These are phyloP conservation scores for Pythium phragmitis DNA, from an alignment of 352 stramenopile genomes.

Conservation along the genomic window DNA sequence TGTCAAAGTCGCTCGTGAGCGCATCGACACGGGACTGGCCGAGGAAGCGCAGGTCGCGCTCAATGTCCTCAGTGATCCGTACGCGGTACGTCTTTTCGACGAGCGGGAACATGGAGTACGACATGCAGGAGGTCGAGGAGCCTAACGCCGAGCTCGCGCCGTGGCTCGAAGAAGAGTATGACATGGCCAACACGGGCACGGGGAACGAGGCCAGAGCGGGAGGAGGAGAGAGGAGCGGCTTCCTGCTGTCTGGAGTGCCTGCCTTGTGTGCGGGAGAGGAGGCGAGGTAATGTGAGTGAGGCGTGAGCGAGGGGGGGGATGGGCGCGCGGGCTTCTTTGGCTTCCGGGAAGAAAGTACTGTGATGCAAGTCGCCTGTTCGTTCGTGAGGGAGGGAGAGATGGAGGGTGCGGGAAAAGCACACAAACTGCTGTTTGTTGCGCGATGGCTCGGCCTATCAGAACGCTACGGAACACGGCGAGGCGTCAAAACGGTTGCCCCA, in stretches of 20 bases:
- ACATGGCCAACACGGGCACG: not conserved
- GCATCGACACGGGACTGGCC: conserved; percentile 80
- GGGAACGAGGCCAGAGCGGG: not conserved
- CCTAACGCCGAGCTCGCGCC: conserved; percentile 5
- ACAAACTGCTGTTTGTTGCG: not conserved
- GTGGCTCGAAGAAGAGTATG: conserved; percentile 19
- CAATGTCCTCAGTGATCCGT: conserved; percentile 77
- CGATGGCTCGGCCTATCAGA: not conserved
- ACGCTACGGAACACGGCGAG: not conserved
- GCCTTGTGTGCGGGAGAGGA: too few relatives aligned
- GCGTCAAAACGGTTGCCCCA: not conserved
- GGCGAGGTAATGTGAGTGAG: not conserved
- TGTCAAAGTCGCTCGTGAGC: conserved; percentile 77
- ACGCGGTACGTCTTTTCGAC: conserved; percentile 84
- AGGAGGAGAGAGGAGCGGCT: not conserved
- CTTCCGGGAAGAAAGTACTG: too few relatives aligned
- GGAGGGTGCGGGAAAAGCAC: not conserved
- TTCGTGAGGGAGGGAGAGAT: too few relatives aligned
- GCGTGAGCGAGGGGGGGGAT: not conserved
- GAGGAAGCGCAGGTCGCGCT: conserved; percentile 82
- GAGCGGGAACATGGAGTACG: conserved; percentile 83
- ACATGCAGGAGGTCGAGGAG: not conserved
- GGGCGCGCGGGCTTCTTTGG: too few relatives aligned
- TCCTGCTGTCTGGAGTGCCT: too few relatives aligned
- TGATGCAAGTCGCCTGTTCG: too few relatives aligned